These are phyloP conservation scores for Tephrocybe sp. DNA, from an alignment of 768 basidiomycete genomes.

Conservation along the genomic window DNA sequence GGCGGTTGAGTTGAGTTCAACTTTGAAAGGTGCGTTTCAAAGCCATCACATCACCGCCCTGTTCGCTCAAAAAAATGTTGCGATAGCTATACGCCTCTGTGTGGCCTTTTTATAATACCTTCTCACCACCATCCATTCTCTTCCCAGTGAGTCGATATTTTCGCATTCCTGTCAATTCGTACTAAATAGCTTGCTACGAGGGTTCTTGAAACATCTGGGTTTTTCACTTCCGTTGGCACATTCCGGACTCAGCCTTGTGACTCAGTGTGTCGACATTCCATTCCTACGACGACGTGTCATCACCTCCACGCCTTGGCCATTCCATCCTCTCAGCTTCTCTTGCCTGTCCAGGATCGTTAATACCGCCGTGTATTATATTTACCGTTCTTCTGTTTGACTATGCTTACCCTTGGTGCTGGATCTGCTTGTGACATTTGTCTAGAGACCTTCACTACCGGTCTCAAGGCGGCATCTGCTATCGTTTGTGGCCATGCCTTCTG, in stretches of 20 bases:
- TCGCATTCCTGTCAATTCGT: no score
- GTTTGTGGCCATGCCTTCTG: constrained; percentile 76
- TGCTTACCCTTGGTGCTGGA: constrained; percentile 66
- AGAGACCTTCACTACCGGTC: constrained; percentile 54
- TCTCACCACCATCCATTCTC: no score
- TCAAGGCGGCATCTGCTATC: constrained; percentile 63
- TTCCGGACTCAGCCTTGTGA: neutral
- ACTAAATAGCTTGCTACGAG: no score
- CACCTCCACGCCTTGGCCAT: no score
- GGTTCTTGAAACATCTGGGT: no score
- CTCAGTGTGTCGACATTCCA: neutral
- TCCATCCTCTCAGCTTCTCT: neutral
- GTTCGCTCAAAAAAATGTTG: neutral
- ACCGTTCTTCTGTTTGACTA: constrained; percentile 30
- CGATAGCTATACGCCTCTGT: no score
- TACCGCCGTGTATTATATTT: constrained; percentile 8
- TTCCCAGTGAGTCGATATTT: no score
- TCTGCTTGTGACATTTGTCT: constrained; percentile 79
- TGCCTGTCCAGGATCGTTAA: constrained; percentile 2
- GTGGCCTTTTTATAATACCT: no score
- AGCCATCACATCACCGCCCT: neutral
- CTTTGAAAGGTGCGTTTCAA: neutral
- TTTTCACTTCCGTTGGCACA: neutral
- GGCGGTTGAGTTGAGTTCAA: neutral
- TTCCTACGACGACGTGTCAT: no score